phyloP scores from a whole-genome alignment of 306 rosid genomes.

The Cucurbita pepo region DNA sequence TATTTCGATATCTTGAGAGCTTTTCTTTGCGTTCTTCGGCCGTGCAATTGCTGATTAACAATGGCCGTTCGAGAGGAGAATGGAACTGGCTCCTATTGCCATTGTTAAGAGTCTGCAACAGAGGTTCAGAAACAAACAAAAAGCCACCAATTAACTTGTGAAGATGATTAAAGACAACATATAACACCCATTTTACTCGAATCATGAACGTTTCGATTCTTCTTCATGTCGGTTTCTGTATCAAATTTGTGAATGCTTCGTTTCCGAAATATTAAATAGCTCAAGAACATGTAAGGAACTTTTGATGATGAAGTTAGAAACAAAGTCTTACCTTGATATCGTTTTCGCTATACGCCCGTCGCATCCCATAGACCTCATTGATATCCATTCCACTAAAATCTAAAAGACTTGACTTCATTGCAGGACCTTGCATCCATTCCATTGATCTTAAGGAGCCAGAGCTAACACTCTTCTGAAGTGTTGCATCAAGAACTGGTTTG shows the following conservation, averaged over 20 bases:
- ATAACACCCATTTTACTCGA: neutral
- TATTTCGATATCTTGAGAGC: conserved; percentile 87
- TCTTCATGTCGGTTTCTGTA: neutral
- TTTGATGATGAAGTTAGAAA: neutral
- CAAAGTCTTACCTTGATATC: conserved; percentile 71
- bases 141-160: conserved; percentile 12
- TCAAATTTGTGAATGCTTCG: neutral
- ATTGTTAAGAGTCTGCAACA: conserved; percentile 70
- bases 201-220: neutral
- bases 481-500: conserved; percentile 27
- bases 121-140: conserved; percentile 37
- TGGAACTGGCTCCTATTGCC: conserved; percentile 29
- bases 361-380: conserved; percentile 55
- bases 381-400: conserved; percentile 60
- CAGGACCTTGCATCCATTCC: conserved; percentile 61
- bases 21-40: conserved; percentile 73
- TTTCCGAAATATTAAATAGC: neutral
- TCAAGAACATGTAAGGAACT: neutral
- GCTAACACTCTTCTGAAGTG: conserved; percentile 58
- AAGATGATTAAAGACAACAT: conserved; percentile 22
- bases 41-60: conserved; percentile 42
- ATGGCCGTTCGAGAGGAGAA: conserved; percentile 50
- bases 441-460: conserved; percentile 59
- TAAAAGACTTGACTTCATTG: conserved; percentile 41
- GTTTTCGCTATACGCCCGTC: conserved; percentile 83